Percentiles rank a stretch among this genome's conserved stretches.
phyloP scores from a whole-genome alignment of 2,329 filamentous ascomycete genomes.

The Diplodia intermedia region DNA sequence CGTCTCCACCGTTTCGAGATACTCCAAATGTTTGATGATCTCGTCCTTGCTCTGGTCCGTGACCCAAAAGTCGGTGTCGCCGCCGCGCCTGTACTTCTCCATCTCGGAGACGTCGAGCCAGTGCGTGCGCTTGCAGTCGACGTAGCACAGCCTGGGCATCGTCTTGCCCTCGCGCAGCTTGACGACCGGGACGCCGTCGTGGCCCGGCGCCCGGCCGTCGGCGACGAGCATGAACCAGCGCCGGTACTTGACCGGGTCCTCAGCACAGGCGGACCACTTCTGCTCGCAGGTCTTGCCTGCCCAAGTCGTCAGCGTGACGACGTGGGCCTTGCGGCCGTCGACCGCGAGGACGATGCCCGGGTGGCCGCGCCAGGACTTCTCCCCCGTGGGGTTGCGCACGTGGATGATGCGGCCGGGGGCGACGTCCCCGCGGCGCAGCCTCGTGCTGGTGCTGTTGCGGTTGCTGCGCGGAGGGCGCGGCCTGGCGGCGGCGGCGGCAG shows the following conservation, averaged over 20 bases:
- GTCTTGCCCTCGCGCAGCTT: neutral
- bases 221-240: conserved; percentile 14
- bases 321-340: neutral
- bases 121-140: conserved; percentile 16
- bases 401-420: neutral
- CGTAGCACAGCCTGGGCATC: conserved; percentile 10
- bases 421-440: neutral
- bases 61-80: conserved; percentile 5
- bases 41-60: neutral
- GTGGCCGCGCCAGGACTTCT: conserved; percentile 14
- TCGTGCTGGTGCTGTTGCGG: too few species aligned
- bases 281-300: conserved; percentile 5
- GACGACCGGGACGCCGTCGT: conserved; percentile 14
- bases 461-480: too few species aligned
- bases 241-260: neutral
- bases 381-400: neutral
- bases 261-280: neutral
- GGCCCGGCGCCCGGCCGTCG: neutral
- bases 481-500: neutral
- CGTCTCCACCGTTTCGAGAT: conserved; percentile 1
- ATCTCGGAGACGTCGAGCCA: conserved; percentile 4
- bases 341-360: neutral
- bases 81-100: conserved; percentile 12
- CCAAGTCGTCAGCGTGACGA: conserved; percentile 21
- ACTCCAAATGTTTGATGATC: neutral